Evolutionary conservation across 2,329 filamentous ascomycete genomes (phyloP), one percentile per base, ranked within the genome.

Genomic region (Monilinia fructigena): DNA sequence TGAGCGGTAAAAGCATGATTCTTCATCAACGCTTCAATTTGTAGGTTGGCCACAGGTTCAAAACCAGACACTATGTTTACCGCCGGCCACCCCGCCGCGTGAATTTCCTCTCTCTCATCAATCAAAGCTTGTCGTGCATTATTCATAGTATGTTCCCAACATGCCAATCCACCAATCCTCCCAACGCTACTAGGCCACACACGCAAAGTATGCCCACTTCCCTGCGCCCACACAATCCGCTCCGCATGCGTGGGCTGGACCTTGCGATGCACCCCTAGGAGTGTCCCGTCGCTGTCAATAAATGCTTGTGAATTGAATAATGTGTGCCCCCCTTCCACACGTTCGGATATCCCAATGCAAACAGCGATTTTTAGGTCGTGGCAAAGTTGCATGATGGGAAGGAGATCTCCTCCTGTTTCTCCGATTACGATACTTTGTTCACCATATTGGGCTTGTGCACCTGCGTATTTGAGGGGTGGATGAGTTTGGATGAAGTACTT

Each of bases 1-100:
- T 82, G 80, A 18, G 76, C 79, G 1, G 79, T 80, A 31, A 81
- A 67, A 2, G 80, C 79, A 67, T 81, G 80, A 6, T 74, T 72
- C 72, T 81, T 81, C 79, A 81, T 81, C 47, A 81, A 68, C 6
- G 78, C 79, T 73, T 82, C 80, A 63, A 82, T 81, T 71, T 62
- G 47, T 10, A 26, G 11, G 12, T 62, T 7, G 0, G 59, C 59
- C 31, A 62, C 48, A 2, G n/a, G 4, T 11, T 62, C 59, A 8
- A 62, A 62, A 12, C 59, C 59, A 6, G 45, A 26, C 14, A 53
- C 4, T 4, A 31, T 53, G 23, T 16, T 52, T n/a, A 62, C 3
- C 7, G 31, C 59, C 20, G 59, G 14, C 59, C 59, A 62, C 3
- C 14, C 45, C 35, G 45, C 59, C 1, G 59, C 59, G 3, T 62